Conservation (phyloP, 108 stramenopile genomes). For the Epithemia pelagica region DNA sequence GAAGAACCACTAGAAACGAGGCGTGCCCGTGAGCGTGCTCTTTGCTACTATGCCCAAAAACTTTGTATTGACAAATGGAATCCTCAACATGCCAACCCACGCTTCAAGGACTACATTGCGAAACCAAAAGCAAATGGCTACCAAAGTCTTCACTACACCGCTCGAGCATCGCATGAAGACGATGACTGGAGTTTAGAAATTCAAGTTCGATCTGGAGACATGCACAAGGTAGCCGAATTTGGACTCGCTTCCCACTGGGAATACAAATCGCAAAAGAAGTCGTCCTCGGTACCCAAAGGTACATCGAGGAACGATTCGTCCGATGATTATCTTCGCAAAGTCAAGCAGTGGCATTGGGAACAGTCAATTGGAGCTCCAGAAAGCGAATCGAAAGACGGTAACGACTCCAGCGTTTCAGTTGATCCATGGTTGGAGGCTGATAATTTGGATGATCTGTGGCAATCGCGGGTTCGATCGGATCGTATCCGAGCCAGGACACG, state of each 20-base stretch:
- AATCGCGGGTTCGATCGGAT: constrained; percentile 37
- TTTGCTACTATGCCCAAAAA: constrained; percentile 75
- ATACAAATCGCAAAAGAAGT: constrained; percentile 42
- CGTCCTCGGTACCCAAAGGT: constrained; percentile 13
- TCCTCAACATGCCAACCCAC: constrained; percentile 33
- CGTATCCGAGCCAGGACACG: constrained; percentile 61
- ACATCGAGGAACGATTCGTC: constrained; percentile 10
- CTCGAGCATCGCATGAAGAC: constrained; percentile 40
- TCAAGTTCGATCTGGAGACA: constrained; percentile 74
- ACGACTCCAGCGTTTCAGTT: neutral
- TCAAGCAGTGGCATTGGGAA: constrained; percentile 61
- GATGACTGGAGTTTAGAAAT: constrained; percentile 70
- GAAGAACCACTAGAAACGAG: constrained; percentile 52
- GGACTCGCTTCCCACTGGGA: constrained; percentile 81
- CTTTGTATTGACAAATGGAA: constrained; percentile 39
- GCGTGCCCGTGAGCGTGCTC: constrained; percentile 54
- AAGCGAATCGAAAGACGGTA: neutral
- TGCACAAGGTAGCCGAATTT: constrained; percentile 87
- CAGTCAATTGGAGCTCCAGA: constrained; percentile 18
- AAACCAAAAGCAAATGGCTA: constrained; percentile 88
- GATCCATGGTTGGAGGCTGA: constrained; percentile 3
- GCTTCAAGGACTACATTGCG: constrained; percentile 88
- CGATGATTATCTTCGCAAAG: constrained; percentile 54
- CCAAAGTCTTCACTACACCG: constrained; percentile 88
- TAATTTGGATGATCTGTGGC: constrained; percentile 5